Percentiles rank a stretch among this genome's conserved stretches.
Evolutionary conservation across 768 basidiomycete species (phyloP).

Genomic region (Leucocoprinus sp.): DNA sequence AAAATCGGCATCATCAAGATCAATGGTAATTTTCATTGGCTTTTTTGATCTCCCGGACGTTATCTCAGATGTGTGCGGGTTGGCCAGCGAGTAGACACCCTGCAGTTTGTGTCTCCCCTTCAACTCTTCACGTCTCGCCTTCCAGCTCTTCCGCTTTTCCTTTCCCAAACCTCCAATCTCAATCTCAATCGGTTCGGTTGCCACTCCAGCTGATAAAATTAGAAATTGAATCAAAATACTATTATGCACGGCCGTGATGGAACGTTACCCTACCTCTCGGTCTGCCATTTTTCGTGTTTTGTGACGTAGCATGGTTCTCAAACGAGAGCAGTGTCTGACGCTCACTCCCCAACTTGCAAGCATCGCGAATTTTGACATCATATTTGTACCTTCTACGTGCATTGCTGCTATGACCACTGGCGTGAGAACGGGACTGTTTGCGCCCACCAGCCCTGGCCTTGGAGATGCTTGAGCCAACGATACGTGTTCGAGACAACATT

Average conservation of each 20-base stretch:
- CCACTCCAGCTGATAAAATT: background rate
- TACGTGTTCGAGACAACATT: slow-evolving; percentile 48
- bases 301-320: slow-evolving; percentile 9
- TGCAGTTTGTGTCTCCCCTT: slow-evolving; percentile 4
- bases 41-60: slow-evolving; percentile 5
- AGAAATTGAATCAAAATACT: background rate
- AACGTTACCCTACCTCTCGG: background rate
- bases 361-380: slow-evolving; percentile 32
- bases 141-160: slow-evolving; percentile 7
- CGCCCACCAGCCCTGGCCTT: background rate
- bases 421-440: slow-evolving; percentile 8
- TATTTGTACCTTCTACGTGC: slow-evolving; percentile 18
- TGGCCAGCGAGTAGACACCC: slow-evolving; percentile 10
- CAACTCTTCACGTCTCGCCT: slow-evolving; percentile 5
- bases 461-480: slow-evolving; percentile 15
- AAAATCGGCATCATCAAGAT: slow-evolving; percentile 4
- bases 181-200: slow-evolving; percentile 4
- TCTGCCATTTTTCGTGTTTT: background rate
- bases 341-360: slow-evolving; percentile 22
- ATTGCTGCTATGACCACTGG: background rate
- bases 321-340: slow-evolving; percentile 36
- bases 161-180: slow-evolving; percentile 1
- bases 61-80: slow-evolving; percentile 3
- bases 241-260: background rate
- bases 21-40: slow-evolving; percentile 7